phyloP scores from a whole-genome alignment of 495 filamentous ascomycete genomes.

The Margaritispora aquatica region DNA sequence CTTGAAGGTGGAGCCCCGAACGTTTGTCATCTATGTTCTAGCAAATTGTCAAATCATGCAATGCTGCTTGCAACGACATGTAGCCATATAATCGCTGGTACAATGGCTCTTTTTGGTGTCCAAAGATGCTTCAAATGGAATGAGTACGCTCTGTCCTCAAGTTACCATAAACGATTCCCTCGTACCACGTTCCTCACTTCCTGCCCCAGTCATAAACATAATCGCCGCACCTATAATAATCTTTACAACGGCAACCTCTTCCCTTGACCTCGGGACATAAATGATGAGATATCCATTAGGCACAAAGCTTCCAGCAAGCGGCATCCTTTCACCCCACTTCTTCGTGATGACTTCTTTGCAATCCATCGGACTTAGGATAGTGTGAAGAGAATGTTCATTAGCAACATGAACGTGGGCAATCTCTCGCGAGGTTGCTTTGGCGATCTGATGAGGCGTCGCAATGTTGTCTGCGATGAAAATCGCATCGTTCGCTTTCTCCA shows the following conservation, averaged over 20 bases:
- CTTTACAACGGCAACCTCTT: conserved; percentile 16
- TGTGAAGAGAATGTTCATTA: conserved; percentile 15
- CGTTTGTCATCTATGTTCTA: too few species aligned
- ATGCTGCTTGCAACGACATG: too few species aligned
- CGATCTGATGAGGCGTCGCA: conserved; percentile 11
- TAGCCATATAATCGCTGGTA: too few species aligned
- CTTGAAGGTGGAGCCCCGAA: too few species aligned
- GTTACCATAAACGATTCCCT: too few species aligned
- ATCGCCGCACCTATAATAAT: conserved; percentile 17
- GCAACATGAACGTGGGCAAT: conserved; percentile 17
- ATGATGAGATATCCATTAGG: conserved; percentile 19
- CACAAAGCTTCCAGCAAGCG: conserved; percentile 11
- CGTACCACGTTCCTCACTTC: background rate
- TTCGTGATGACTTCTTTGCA: conserved; percentile 19
- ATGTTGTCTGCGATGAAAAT: conserved; percentile 13
- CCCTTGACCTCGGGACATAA: conserved; percentile 19
- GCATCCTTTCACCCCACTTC: conserved; percentile 19
- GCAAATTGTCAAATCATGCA: too few species aligned
- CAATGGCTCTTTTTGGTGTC: too few species aligned
- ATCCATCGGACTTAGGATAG: conserved; percentile 15
- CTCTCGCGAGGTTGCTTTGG: conserved; percentile 10
- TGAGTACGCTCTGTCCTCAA: too few species aligned
- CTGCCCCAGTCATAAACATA: conserved; percentile 13
- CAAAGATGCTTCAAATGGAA: too few species aligned
- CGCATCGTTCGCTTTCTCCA: conserved; percentile 17